Conservation (phyloP, 2,329 filamentous ascomycete species). For the Colletotrichum zoysiae region DNA sequence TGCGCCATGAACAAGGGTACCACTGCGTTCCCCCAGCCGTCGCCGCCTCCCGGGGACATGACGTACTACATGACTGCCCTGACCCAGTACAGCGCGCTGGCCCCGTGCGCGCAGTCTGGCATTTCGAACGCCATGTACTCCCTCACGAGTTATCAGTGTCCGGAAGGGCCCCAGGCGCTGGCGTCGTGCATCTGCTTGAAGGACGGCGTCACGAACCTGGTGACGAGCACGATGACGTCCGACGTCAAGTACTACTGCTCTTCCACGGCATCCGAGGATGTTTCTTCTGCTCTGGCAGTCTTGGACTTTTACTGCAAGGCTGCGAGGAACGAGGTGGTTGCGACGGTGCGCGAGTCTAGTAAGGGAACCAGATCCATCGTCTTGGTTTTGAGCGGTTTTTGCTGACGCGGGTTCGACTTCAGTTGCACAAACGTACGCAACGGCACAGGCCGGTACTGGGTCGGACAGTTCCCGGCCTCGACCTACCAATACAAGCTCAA, state of each 20-base stretch:
- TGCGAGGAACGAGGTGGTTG: conserved; percentile 56
- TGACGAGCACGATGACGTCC: conserved; percentile 60
- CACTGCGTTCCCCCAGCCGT: conserved; percentile 60
- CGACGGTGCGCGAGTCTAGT: conserved; percentile 57
- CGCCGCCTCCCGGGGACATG: conserved; percentile 65
- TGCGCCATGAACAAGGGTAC: conserved; percentile 64
- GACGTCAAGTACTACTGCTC: conserved; percentile 59
- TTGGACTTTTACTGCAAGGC: conserved; percentile 65
- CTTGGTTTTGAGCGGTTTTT: conserved; percentile 23
- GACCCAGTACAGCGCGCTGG: conserved; percentile 59
- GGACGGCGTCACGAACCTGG: conserved; percentile 57
- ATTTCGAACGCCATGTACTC: conserved; percentile 57
- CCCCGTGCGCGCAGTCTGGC: conserved; percentile 58
- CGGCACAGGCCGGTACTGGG: conserved; percentile 35
- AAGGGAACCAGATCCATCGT: conserved; percentile 40
- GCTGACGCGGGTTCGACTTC: conserved; percentile 31
- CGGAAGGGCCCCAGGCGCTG: conserved; percentile 60
- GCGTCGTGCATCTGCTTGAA: conserved; percentile 67
- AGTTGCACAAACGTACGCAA: conserved; percentile 47
- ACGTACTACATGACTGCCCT: conserved; percentile 68
- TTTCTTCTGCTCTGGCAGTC: conserved; percentile 60
- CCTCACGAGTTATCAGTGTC: conserved; percentile 57
- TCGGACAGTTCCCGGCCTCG: conserved; percentile 17
- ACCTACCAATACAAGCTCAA: conserved; percentile 12
- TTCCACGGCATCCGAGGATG: conserved; percentile 57